phyloP scores from a whole-genome alignment of 2,329 filamentous ascomycete genomes.

The Atkinsonella texensis region DNA sequence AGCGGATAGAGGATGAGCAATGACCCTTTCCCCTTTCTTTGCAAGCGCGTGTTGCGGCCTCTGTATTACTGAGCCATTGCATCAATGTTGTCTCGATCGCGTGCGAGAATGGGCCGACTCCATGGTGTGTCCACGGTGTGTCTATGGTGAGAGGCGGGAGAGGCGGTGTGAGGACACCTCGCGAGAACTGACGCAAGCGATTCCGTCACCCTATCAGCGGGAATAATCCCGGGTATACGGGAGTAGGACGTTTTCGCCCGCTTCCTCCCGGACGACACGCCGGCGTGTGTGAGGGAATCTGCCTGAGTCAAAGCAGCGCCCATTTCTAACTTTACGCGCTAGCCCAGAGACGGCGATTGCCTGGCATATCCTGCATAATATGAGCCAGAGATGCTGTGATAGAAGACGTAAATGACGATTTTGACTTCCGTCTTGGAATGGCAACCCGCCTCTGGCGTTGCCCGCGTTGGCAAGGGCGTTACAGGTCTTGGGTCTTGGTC shows the following conservation, averaged over 20 bases:
- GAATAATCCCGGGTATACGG: background rate
- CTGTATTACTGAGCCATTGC: too few species aligned
- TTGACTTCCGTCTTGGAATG: background rate
- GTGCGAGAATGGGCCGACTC: too few species aligned
- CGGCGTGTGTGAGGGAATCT: background rate
- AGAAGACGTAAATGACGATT: background rate
- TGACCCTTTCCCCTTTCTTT: too few species aligned
- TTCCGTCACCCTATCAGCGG: background rate
- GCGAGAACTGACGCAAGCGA: background rate
- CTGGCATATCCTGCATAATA: slow-evolving; percentile 9
- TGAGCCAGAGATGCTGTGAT: background rate
- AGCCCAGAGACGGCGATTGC: slow-evolving; percentile 10
- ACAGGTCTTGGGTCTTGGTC: too few species aligned
- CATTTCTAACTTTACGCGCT: slow-evolving; percentile 4
- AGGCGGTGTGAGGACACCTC: too few species aligned
- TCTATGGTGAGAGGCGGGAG: too few species aligned
- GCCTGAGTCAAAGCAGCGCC: slow-evolving; percentile 7
- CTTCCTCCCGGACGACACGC: background rate
- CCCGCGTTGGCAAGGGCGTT: too few species aligned
- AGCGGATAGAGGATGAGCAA: too few species aligned
- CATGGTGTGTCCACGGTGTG: too few species aligned
- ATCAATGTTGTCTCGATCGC: too few species aligned
- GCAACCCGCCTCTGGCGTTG: background rate
- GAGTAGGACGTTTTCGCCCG: too few species aligned
- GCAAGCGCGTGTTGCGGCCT: too few species aligned